Base-by-base conservation (phyloP, 2,329 filamentous ascomycete genomes). In the Orbilia brochopaga region DNA sequence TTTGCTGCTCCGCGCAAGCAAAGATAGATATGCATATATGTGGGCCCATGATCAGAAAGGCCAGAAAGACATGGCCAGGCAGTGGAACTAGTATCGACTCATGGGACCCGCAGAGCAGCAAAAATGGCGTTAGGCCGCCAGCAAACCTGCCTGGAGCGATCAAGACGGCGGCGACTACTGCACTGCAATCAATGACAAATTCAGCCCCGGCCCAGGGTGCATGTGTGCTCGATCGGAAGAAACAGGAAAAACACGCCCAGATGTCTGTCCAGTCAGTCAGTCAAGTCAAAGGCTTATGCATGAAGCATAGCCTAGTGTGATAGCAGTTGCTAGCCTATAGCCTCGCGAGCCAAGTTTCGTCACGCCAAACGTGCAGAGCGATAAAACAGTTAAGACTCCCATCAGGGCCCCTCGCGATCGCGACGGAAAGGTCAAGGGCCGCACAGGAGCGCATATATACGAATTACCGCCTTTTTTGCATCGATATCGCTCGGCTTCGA, bases 351-450 rank as follows among this genome's bases (percentile, higher is more conserved):
- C 51, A 62, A 57, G 57, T 37, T 51, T 67, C 55, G 55, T 67
- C 51, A 27, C 17, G 24, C 44, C 30, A n/a, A 44, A 7, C 19
- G 21, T 32, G 27, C 8, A 46, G 32, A 24, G 23, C 44, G 46
- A 60, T 55, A 60, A 67, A 67, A 55, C 55, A 48, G 55, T 56
- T 67, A 69, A 67, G 59, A 58, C 51, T 27, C 50, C 61, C 52
- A 65, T 40, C 30, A 50, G 52, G 52, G 40, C 27, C 61, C 53
- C 44, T 42, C 32, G 40, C 30, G 61, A 27, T 52, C 30, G 53
- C 46, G 32, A 32, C 46, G 37, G 19, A 40, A 27, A 27, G 23
- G 48, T 27, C 10, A 44, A 37, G 52, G 37, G 37, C 11, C 19
- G 44, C 52, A 50, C 57, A 44, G 17, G 15, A 51, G n/a, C 10